Evolutionary conservation across 2,329 filamentous ascomycete genomes (phyloP), one percentile per base, ranked within the genome.

Genomic region (Lachnellula suecica): DNA sequence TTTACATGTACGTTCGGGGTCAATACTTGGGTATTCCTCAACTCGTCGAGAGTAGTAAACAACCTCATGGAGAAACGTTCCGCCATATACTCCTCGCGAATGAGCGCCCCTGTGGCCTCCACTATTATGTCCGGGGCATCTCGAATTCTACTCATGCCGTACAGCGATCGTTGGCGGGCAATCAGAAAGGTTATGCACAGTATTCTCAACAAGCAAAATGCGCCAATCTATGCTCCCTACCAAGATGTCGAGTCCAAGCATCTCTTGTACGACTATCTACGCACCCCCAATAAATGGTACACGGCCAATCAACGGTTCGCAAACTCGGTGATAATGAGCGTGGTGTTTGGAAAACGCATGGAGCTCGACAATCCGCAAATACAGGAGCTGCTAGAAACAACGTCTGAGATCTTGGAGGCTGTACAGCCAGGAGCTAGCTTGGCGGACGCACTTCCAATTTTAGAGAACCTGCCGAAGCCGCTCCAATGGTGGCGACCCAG

Each of bases 11-110:
- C 60, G 37, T 56, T 63, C 25, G 60, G 60, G n/a, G 57, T 52
- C 24, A 72, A 71, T 49, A 74, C 70, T 1, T 74, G 70, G 70
- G 62, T 77, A 17, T 61, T 75, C 15, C 66, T 77, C 5, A 77
- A 77, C 56, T 68, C 57, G 13, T 56, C 66, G 23, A 70, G 73
- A 6, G 71, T 74, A 2, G 68, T 72, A 22, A 60, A 60, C 2
- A 70, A 72, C 40, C 43, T 63, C 3, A 48, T 62, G 47, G 58
- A 62, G 42, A 54, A 56, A 48, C 56, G 58, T 35, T 56, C 60
- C 13, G 48, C 49, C 19, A 56, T 63, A 22, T 63, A 62, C 47
- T 61, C 53, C 9, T 62, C 60, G 6, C 51, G 62, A 10, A 34
- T 51, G 5, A 44, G 53, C 20, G 44, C 56, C 11, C 59, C 62